Conservation (phyloP, 352 stramenopile genomes). For the Poterioochromonas sp. region DNA sequence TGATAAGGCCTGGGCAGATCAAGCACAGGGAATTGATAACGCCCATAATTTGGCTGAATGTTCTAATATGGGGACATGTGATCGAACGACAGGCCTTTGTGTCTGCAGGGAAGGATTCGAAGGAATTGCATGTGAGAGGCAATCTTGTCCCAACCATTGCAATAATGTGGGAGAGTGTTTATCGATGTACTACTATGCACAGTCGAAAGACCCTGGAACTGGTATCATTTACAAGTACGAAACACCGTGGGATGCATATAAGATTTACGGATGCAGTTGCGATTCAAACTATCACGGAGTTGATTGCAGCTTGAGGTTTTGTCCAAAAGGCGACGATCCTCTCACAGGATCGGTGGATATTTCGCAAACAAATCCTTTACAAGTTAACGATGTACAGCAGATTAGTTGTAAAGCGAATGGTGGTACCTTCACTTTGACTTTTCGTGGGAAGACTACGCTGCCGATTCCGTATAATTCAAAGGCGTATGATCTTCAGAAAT, state of each 20-base stretch:
- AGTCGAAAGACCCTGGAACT: conserved; percentile 45
- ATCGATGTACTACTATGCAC: conserved; percentile 42
- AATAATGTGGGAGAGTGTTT: conserved; percentile 13
- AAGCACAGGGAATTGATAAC: conserved; percentile 52
- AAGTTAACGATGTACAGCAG: conserved; percentile 45
- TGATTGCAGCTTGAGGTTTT: conserved; percentile 66
- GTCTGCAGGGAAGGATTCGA: conserved; percentile 46
- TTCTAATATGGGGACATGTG: conserved; percentile 60
- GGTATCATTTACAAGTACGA: conserved; percentile 59
- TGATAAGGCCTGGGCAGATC: conserved; percentile 64
- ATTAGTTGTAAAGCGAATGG: conserved; percentile 41
- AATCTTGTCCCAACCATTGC: conserved; percentile 44
- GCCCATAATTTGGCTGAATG: conserved; percentile 56
- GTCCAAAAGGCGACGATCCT: conserved; percentile 68
- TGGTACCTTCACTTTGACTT: conserved; percentile 23
- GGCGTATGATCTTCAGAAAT: conserved; percentile 49
- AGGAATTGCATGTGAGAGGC: conserved; percentile 57
- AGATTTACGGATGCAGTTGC: conserved; percentile 71
- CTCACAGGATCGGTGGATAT: conserved; percentile 50
- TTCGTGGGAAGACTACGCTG: background rate
- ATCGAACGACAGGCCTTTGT: conserved; percentile 48
- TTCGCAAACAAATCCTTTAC: conserved; percentile 32
- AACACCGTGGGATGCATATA: conserved; percentile 52
- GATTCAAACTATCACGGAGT: conserved; percentile 58
- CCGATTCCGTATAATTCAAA: conserved; percentile 28